Conservation (phyloP, 2,329 filamentous ascomycete species). For the Ophiostoma triangulosporum region DNA sequence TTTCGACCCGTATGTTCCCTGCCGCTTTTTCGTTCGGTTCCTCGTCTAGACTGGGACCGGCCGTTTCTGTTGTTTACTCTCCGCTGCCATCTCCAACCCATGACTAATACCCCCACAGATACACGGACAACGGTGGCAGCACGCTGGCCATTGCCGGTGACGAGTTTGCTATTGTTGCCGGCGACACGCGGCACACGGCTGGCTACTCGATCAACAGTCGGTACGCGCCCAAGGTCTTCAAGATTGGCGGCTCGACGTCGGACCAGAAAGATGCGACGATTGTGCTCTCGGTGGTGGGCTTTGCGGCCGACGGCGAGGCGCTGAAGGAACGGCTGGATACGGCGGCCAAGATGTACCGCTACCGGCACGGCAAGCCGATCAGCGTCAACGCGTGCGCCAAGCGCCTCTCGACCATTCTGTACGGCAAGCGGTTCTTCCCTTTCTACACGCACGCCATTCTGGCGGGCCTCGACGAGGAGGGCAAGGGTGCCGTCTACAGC, state of each 20-base stretch:
- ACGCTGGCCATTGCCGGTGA: constrained; percentile 88
- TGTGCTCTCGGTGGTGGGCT: constrained; percentile 86
- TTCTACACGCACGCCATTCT: constrained; percentile 96
- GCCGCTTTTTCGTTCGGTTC: neutral
- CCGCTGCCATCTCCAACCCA: no score
- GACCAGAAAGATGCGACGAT: constrained; percentile 76
- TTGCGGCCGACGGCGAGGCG: constrained; percentile 86
- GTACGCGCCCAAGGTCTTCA: constrained; percentile 91
- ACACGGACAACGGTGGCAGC: constrained; percentile 95
- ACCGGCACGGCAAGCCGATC: constrained; percentile 96
- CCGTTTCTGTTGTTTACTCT: neutral
- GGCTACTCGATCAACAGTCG: constrained; percentile 99
- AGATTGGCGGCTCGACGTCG: constrained; percentile 81
- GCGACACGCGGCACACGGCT: constrained; percentile 88
- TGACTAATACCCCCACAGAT: constrained; percentile 37
- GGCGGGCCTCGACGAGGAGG: constrained; percentile 86
- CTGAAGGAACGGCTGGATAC: constrained; percentile 88
- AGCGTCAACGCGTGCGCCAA: constrained; percentile 88
- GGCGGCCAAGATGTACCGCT: constrained; percentile 97
- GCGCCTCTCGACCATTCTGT: constrained; percentile 86
- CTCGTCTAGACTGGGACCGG: neutral
- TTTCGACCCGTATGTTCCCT: constrained; percentile 70
- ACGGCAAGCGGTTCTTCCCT: constrained; percentile 96
- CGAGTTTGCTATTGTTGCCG: constrained; percentile 92
- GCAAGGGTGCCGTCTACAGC: constrained; percentile 85